A percentile compares a stretch with the other conserved stretches of the same genome.
Evolutionary conservation across 176 grass and related monocot genomes (phyloP).

Genomic region (Saccharum spontaneum): DNA sequence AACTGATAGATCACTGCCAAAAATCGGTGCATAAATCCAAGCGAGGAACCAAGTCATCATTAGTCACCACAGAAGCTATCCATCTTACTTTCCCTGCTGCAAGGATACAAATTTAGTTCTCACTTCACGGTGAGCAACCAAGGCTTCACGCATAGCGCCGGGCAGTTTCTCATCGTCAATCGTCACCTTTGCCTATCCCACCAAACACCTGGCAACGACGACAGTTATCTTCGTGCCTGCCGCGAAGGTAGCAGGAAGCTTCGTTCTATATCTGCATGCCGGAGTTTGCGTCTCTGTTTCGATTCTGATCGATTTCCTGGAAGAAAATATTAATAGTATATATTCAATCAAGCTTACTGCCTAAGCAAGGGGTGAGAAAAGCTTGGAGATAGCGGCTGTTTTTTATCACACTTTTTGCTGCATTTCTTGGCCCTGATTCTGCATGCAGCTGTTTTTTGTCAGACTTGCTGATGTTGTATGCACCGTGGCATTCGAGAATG

Average conservation of each 20-base stretch:
- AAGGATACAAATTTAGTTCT: slow-evolving; percentile 25
- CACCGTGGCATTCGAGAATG: no score
- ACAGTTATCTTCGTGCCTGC: no score
- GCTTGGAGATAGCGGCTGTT: neutral
- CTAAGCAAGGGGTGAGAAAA: neutral
- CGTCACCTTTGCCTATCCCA: neutral
- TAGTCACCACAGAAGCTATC: neutral
- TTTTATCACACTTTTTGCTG: no score
- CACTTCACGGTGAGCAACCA: neutral
- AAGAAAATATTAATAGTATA: no score
- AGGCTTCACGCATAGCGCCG: neutral
- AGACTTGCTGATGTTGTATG: no score
- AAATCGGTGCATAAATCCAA: neutral
- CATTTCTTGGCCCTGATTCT: no score
- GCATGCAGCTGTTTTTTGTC: no score
- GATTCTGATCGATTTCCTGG: no score
- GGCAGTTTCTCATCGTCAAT: neutral
- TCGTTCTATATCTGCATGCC: no score
- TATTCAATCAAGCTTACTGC: neutral
- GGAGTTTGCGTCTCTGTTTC: no score
- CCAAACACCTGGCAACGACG: neutral
- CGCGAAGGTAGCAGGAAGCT: no score
- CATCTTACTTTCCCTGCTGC: neutral
- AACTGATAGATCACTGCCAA: neutral
- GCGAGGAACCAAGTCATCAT: neutral